Conservation (phyloP, 2,329 filamentous ascomycete species). For the Bipolaris gigantea region DNA sequence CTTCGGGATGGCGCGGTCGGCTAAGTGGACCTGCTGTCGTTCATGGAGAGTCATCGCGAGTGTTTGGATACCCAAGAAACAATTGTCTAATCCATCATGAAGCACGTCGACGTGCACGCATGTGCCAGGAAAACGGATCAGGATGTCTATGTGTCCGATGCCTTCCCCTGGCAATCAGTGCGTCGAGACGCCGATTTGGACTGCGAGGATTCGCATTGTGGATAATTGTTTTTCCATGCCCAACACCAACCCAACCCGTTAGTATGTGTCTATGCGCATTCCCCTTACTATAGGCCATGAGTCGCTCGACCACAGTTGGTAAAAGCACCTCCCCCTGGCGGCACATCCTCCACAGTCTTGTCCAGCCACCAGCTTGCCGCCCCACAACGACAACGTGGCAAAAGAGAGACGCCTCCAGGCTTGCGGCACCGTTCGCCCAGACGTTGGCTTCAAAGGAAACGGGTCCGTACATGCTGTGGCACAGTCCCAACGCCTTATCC, state of each 20-base stretch:
- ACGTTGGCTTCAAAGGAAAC: constrained; percentile 4
- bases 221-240: constrained; percentile 9
- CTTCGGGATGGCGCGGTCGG: constrained; percentile 11
- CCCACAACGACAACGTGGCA: constrained; percentile 17
- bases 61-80: background rate
- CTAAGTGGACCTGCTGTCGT: constrained; percentile 2
- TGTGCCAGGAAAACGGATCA: background rate
- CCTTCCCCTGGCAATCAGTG: background rate
- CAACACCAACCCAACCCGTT: background rate
- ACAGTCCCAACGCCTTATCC: constrained; percentile 5
- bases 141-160: background rate
- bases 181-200: constrained; percentile 1
- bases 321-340: constrained; percentile 9
- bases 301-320: constrained; percentile 3
- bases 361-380: constrained; percentile 15
- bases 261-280: background rate
- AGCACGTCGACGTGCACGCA: background rate
- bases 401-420: constrained; percentile 8
- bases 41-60: background rate
- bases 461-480: constrained; percentile 12
- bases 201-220: constrained; percentile 7
- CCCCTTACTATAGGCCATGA: background rate
- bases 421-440: background rate
- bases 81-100: background rate
- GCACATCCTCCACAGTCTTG: constrained; percentile 25